A percentile compares a stretch with the other conserved stretches of the same genome.
phyloP scores from a whole-genome alignment of 2,329 filamentous ascomycete genomes.

The Colletotrichum plurivorum region DNA sequence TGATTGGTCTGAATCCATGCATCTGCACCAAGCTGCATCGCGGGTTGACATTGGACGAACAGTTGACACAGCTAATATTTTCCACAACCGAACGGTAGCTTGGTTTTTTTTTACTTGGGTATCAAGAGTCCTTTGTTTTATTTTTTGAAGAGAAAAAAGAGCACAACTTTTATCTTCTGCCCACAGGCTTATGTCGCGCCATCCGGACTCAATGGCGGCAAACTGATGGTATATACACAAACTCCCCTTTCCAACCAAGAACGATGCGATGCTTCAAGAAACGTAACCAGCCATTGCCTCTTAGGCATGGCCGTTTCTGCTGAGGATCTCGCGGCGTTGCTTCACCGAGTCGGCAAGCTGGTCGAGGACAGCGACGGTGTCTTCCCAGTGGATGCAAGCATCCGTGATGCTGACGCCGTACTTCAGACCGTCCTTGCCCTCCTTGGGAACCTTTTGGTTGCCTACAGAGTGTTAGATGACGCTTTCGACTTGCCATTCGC shows the following conservation, averaged over 20 bases:
- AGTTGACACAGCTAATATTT: neutral
- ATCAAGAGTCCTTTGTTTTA: slow-evolving; percentile 15
- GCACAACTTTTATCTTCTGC: slow-evolving; percentile 17
- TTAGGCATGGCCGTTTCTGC: slow-evolving; percentile 34
- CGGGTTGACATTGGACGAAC: slow-evolving; percentile 29
- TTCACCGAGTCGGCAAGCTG: slow-evolving; percentile 85
- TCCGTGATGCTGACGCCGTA: slow-evolving; percentile 98
- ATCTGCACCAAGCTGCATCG: slow-evolving; percentile 12
- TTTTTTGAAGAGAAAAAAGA: neutral
- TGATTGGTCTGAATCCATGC: slow-evolving; percentile 30
- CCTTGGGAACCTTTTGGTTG: slow-evolving; percentile 90
- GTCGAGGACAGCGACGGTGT: slow-evolving; percentile 85
- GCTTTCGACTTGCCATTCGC: neutral
- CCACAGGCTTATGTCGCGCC: slow-evolving; percentile 10
- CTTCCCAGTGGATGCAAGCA: slow-evolving; percentile 95
- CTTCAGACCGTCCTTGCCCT: slow-evolving; percentile 87
- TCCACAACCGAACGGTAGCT: neutral
- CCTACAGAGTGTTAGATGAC: slow-evolving; percentile 63
- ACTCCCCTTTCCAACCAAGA: neutral
- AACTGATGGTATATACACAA: slow-evolving; percentile 25
- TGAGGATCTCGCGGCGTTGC: slow-evolving; percentile 71
- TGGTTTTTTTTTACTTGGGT: neutral
- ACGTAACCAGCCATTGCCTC: neutral
- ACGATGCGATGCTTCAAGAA: slow-evolving; percentile 4
- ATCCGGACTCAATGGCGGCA: slow-evolving; percentile 2